Base-by-base conservation (phyloP, 208 protist genomes). In the Trypanosoma lewisi region DNA sequence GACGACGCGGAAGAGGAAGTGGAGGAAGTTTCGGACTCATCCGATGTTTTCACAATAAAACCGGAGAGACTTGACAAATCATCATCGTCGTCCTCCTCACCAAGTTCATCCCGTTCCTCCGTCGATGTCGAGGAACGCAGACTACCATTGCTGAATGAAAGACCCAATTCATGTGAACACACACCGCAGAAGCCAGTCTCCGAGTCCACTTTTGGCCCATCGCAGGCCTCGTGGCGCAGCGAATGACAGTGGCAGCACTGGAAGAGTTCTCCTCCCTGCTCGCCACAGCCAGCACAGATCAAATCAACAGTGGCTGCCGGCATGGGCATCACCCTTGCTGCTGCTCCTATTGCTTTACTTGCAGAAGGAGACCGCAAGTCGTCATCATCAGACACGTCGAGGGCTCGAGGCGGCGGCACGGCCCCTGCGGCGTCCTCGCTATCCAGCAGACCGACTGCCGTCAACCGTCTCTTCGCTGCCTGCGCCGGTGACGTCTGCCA, bases 181-280 rank as follows among this genome's bases (percentile, higher is more conserved):
- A 19, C 37, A 36, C 37, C 51, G 48, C 77, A 87, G 14, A 83
- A 65, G n/a, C 51, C 33, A 0, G 28, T 63, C 4, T 49, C 48
- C 9, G 60, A 68, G 0, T 64, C 49, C 6, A 45, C 16, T 23
- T 21, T 65, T 8, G 88, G 88, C 11, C 88, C 88, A 21, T 78
- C 88, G 33, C 88, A 94, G 16, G 71, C 79, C 66, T 94, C 88
- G 57, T 94, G 88, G 9, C 80, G 73, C 17, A 90, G 34, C 28
- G 54, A 53, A n/a, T 63, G 42, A 57, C 88, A 94, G 28, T 81
- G 69, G 8, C 53, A 56, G 68, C 88, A 94, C 3, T 52, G 25
- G 27, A 85, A 80, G 0, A 94, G 65, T 23, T 90, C 84, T 2
- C 84, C 88, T 28, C 68, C 83, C 7, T 39, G 33, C 34, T 77